A percentile compares a stretch with the other conserved stretches of the same genome.
These are phyloP conservation scores for Cercospora sojina DNA, from an alignment of 2,329 filamentous ascomycete genomes.

Conservation along the genomic window DNA sequence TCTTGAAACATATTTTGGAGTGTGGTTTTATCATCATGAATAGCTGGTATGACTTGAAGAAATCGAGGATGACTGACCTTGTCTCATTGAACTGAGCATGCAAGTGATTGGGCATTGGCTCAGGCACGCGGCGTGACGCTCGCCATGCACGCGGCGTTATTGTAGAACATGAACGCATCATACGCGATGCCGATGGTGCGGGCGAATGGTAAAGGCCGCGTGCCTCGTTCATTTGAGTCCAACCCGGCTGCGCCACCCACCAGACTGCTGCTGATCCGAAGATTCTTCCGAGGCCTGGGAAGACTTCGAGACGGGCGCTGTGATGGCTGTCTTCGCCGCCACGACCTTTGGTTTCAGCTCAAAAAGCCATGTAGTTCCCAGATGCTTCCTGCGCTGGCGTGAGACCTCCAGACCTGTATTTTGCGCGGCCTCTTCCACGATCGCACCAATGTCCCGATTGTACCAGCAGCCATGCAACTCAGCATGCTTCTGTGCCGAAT, in stretches of 20 bases:
- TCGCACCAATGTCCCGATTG: slow-evolving; percentile 52
- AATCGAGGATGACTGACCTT: slow-evolving; percentile 16
- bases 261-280: slow-evolving; percentile 1
- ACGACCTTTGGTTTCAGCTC: slow-evolving; percentile 44
- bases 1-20: slow-evolving; percentile 39
- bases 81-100: not conserved
- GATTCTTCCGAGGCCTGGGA: not conserved
- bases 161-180: not conserved
- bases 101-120: not conserved
- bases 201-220: not conserved
- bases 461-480: slow-evolving; percentile 54
- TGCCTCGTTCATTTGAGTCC: not conserved
- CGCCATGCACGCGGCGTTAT: no score
- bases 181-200: not conserved
- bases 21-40: slow-evolving; percentile 32
- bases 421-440: slow-evolving; percentile 50
- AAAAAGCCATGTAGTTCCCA: slow-evolving; percentile 52
- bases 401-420: slow-evolving; percentile 50
- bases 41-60: not conserved
- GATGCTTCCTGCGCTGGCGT: slow-evolving; percentile 46
- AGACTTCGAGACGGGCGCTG: not conserved
- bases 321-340: not conserved
- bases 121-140: no score
- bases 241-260: slow-evolving; percentile 8
- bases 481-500: slow-evolving; percentile 48